Evolutionary conservation across 345 rosid genomes (phyloP), one percentile per base, ranked within the genome.

Genomic region (Gynandropsis gynandra): DNA sequence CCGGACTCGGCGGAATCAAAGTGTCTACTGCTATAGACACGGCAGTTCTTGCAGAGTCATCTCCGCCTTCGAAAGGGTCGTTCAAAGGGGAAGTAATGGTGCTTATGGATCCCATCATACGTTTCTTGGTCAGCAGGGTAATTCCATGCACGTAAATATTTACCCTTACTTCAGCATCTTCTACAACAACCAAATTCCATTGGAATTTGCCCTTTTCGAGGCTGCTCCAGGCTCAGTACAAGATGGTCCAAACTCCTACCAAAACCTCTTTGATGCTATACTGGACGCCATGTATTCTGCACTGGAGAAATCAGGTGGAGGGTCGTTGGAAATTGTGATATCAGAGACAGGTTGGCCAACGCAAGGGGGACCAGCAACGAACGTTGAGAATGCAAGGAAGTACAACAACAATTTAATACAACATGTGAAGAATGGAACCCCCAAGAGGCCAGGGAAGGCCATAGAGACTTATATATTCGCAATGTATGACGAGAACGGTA

Each of bases 331-430:
- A 4, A 55, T 74, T 10, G 75, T 74, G 29, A 72, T 74, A 8
- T 70, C 72, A 1, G 78, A 70, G 55, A 70, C 47, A 4, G 75
- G 78, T 19, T 74, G 78, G 78, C 78, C 78, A 0, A 33, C 72
- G 1, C 48, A 35, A 4, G 75, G 70, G 15, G 69, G 61, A 34
- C 10, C 2, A 0, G 55, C 46, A 43, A 42, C 72, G 1, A 66
- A 20, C 9, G 45, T 56, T 5, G 67, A 63, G 0, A 74, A 70
- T 31, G 75, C 78, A 0, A 42, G 2, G 10, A 63, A 51, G 10
- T 74, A 70, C 42, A 56, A 46, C 33, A 64, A 60, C 12, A 74
- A 60, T 51, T 53, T 74, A 68, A 66, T 70, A 42, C 54, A 60
- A 33, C 70, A 63, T 54, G 79, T 70, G 50, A 70, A 66, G 47